A percentile compares a stretch with the other conserved stretches of the same genome.
phyloP scores from a whole-genome alignment of 2,329 filamentous ascomycete species.

The Emergomyces orientalis region DNA sequence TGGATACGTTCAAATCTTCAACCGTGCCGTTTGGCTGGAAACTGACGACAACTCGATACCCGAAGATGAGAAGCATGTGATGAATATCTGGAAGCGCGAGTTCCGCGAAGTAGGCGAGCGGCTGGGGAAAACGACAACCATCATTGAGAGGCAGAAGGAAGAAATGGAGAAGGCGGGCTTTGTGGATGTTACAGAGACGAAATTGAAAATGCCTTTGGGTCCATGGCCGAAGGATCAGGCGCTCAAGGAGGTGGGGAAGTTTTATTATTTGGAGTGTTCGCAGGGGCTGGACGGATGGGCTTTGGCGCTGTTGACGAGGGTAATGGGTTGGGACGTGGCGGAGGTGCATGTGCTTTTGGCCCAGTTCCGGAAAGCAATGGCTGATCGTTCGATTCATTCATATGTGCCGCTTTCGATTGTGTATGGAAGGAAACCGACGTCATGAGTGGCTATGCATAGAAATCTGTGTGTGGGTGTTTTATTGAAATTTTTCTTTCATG shows the following conservation, averaged over 20 bases:
- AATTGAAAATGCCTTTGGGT: conserved; percentile 46
- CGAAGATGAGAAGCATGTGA: conserved; percentile 13
- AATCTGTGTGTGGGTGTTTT: background rate
- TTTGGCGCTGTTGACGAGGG: conserved; percentile 30
- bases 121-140: conserved; percentile 5
- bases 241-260: conserved; percentile 40
- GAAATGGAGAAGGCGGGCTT: conserved; percentile 48
- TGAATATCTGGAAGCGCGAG: conserved; percentile 21
- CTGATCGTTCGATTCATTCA: conserved; percentile 32
- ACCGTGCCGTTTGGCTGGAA: conserved; percentile 37
- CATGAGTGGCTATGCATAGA: background rate
- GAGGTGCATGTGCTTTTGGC: conserved; percentile 41
- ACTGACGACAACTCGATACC: conserved; percentile 47
- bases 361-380: conserved; percentile 33
- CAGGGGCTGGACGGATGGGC: conserved; percentile 35
- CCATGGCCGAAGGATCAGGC: conserved; percentile 43
- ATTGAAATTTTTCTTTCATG: background rate
- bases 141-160: conserved; percentile 28
- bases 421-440: conserved; percentile 20
- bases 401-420: conserved; percentile 34
- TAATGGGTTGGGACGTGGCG: conserved; percentile 35
- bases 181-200: conserved; percentile 45
- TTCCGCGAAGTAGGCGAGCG: conserved; percentile 26
- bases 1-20: conserved; percentile 40
- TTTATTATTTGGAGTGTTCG: conserved; percentile 40